A percentile compares a stretch with the other conserved stretches of the same genome.
phyloP scores from a whole-genome alignment of 208 protist species.

The Porcisia hertigi region DNA sequence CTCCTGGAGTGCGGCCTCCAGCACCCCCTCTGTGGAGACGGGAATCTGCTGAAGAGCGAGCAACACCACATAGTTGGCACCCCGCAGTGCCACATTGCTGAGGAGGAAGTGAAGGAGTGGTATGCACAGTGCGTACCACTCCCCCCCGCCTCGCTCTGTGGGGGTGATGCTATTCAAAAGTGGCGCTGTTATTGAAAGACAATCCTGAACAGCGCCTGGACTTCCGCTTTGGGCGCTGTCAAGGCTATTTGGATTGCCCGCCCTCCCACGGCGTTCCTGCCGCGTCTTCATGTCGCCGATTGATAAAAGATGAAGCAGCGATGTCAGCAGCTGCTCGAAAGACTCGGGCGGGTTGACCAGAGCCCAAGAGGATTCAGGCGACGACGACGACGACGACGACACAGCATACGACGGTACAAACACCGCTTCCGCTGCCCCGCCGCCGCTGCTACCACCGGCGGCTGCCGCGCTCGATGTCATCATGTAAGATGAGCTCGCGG shows the following conservation, averaged over 20 bases:
- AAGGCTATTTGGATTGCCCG: too few relatives aligned
- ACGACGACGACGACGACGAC: background rate
- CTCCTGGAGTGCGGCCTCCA: constrained; percentile 22
- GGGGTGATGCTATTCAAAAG: background rate
- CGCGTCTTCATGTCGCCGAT: background rate
- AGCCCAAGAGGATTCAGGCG: background rate
- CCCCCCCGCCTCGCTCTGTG: background rate
- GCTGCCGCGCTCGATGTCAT: constrained; percentile 4
- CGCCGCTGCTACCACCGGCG: constrained; percentile 1
- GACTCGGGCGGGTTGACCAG: background rate
- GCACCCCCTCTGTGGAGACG: constrained; percentile 31
- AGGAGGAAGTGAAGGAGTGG: constrained; percentile 31
- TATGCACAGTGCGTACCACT: constrained; percentile 28
- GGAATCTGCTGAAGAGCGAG: constrained; percentile 29
- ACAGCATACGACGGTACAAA: background rate
- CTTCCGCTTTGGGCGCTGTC: background rate
- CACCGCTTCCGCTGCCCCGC: background rate
- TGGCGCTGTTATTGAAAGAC: background rate
- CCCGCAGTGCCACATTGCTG: constrained; percentile 21
- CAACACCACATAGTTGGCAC: constrained; percentile 30
- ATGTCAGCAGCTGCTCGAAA: constrained; percentile 24
- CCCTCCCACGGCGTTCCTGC: background rate
- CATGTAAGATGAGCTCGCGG: constrained; percentile 20
- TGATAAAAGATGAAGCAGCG: constrained; percentile 16
- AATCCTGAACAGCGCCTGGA: background rate